Base-by-base conservation (phyloP, 306 rosid genomes). In the Medicago lupulina region DNA sequence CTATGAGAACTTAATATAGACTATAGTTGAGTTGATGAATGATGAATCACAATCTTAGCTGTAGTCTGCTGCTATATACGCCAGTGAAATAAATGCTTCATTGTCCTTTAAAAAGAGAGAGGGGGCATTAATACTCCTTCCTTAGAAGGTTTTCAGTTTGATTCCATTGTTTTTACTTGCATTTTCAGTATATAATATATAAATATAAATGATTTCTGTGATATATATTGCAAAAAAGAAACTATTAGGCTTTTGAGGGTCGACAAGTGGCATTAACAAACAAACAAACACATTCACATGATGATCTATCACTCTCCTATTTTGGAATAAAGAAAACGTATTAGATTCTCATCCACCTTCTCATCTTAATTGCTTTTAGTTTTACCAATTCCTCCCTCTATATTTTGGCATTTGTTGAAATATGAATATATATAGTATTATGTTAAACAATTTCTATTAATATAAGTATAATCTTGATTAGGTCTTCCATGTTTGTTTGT, bases 331-430 rank as follows among this genome's bases (percentile, higher is more conserved):
- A 79, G 21, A 73, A 73, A 73, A 46, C 70, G 79, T 57, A 80
- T 74, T 59, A 55, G 84, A 80, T 80, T 80, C 84, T 59, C 50
- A 60, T 68, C 76, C 76, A 71, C 43, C 61, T 53, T 71, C 82
- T 62, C 38, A 10, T 53, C 49, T 46, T 46, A 46, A 46, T 58
- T 80, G 17, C 59, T 59, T 4, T 21, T 74, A 5, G 36, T 23
- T 57, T 44, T 67, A 12, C 7, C 0, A 44, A 73, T 57, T 79
- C 79, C 60, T 6, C 21, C 38, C n/a, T 71, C 17, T 1, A 25
- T 49, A 50, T 61, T 31, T 73, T 28, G 16, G 5, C 38, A n/a
- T 46, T 74, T 6, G 17, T 15, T 34, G 10, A 70, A 68, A 23
- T 15, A 50, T 10, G 15, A 16, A 54, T 8, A 9, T 8, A 9